Evolutionary conservation across 2,329 filamentous ascomycete species (phyloP).

Genomic region (Colletotrichum sojae): DNA sequence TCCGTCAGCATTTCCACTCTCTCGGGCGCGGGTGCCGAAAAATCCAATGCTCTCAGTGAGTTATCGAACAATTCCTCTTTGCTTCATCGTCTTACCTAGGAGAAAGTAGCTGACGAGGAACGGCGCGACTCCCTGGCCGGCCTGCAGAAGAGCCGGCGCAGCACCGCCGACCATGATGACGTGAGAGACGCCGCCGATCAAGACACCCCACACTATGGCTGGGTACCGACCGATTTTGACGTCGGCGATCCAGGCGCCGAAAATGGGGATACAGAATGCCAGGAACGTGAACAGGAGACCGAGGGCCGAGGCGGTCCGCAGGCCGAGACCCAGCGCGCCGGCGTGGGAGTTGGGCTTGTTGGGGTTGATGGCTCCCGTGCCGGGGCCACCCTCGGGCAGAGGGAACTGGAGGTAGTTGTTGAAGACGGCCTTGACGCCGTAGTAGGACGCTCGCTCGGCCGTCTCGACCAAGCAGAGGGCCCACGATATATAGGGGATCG

Average conservation of each 20-base stretch:
- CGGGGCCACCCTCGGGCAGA: slow-evolving; percentile 65
- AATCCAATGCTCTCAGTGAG: too few species aligned
- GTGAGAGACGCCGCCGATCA: slow-evolving; percentile 76
- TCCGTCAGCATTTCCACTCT: too few species aligned
- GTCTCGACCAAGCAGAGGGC: slow-evolving; percentile 72
- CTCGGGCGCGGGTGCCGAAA: too few species aligned
- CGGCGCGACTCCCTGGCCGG: slow-evolving; percentile 64
- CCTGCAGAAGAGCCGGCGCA: slow-evolving; percentile 58
- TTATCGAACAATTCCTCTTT: too few species aligned
- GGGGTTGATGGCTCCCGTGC: slow-evolving; percentile 58
- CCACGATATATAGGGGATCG: slow-evolving; percentile 67
- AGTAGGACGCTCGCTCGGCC: slow-evolving; percentile 73
- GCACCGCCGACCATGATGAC: slow-evolving; percentile 76
- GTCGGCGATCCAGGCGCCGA: slow-evolving; percentile 74
- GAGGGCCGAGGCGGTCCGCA: slow-evolving; percentile 65
- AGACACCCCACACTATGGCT: slow-evolving; percentile 80
- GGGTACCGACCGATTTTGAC: slow-evolving; percentile 78
- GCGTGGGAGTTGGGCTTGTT: slow-evolving; percentile 58
- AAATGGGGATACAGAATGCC: slow-evolving; percentile 69
- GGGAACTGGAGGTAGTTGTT: slow-evolving; percentile 75
- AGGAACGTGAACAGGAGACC: slow-evolving; percentile 70
- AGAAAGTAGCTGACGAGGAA: slow-evolving; percentile 73
- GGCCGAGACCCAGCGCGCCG: slow-evolving; percentile 73
- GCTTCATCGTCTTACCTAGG: slow-evolving; percentile 42
- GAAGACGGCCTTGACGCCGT: slow-evolving; percentile 68